These are phyloP conservation scores for Colletotrichum musicola DNA, from an alignment of 2,329 filamentous ascomycete species.

Conservation along the genomic window DNA sequence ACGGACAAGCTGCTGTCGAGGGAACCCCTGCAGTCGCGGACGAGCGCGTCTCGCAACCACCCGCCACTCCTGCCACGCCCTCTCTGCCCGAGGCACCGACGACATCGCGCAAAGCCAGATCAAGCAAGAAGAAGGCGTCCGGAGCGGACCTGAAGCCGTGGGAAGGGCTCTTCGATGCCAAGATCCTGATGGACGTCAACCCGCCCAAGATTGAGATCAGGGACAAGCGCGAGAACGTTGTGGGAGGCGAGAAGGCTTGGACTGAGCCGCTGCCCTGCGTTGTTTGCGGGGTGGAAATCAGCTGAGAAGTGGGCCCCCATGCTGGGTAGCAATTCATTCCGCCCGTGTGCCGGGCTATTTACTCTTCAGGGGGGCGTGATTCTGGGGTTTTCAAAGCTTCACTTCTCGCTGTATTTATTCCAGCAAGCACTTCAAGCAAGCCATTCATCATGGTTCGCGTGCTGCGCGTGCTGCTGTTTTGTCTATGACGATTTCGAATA, in stretches of 20 bases:
- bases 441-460: background rate
- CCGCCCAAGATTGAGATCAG: constrained; percentile 64
- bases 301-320: constrained; percentile 47
- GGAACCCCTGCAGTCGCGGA: constrained; percentile 40
- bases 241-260: constrained; percentile 66
- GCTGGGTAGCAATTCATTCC: constrained; percentile 7
- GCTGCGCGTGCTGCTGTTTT: constrained; percentile 12
- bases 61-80: constrained; percentile 37
- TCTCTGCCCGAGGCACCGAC: constrained; percentile 17
- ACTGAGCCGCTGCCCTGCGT: constrained; percentile 65
- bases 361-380: background rate
- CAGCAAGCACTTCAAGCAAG: constrained; percentile 17
- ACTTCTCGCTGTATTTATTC: constrained; percentile 36
- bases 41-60: constrained; percentile 41
- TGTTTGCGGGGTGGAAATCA: constrained; percentile 61
- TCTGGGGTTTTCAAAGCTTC: constrained; percentile 20
- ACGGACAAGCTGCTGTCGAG: constrained; percentile 50
- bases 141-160: constrained; percentile 61
- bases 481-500: constrained; percentile 22
- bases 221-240: constrained; percentile 62
- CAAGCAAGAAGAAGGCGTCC: constrained; percentile 48
- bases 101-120: constrained; percentile 42
- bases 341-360: constrained; percentile 6
- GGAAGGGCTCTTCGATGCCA: constrained; percentile 64
- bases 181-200: constrained; percentile 59